These are phyloP conservation scores for Fusarium agapanthi DNA, from an alignment of 2,329 filamentous ascomycete species.

Conservation along the genomic window DNA sequence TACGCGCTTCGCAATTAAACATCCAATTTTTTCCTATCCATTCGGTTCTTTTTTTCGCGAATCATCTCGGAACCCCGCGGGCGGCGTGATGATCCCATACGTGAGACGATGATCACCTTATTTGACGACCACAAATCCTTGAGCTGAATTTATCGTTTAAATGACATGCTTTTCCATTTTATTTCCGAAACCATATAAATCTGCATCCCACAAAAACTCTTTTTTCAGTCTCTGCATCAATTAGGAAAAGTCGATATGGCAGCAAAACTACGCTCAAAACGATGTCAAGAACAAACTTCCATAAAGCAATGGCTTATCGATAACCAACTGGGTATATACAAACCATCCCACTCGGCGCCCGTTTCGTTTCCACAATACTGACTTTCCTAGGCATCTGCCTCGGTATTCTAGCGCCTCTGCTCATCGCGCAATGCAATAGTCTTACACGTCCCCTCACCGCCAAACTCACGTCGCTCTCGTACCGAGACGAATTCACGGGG, in stretches of 20 bases:
- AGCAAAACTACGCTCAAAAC: background rate
- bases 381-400: constrained; percentile 73
- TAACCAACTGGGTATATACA: constrained; percentile 14
- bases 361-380: constrained; percentile 1
- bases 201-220: fast-evolving
- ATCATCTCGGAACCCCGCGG: background rate
- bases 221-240: background rate
- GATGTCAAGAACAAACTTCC: background rate
- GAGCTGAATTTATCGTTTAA: background rate
- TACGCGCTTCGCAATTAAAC: background rate
- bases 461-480: constrained; percentile 88
- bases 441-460: constrained; percentile 77
- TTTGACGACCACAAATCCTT: background rate
- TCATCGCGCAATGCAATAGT: constrained; percentile 83
- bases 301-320: constrained; percentile 23
- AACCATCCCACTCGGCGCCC: background rate
- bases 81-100: background rate
- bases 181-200: background rate
- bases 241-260: background rate
- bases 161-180: background rate
- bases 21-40: background rate
- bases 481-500: constrained; percentile 69
- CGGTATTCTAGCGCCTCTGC: constrained; percentile 82
- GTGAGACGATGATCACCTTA: constrained; percentile 7
- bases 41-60: background rate